phyloP scores from a whole-genome alignment of 441 rosid species.

The Aquilaria agallochum region DNA sequence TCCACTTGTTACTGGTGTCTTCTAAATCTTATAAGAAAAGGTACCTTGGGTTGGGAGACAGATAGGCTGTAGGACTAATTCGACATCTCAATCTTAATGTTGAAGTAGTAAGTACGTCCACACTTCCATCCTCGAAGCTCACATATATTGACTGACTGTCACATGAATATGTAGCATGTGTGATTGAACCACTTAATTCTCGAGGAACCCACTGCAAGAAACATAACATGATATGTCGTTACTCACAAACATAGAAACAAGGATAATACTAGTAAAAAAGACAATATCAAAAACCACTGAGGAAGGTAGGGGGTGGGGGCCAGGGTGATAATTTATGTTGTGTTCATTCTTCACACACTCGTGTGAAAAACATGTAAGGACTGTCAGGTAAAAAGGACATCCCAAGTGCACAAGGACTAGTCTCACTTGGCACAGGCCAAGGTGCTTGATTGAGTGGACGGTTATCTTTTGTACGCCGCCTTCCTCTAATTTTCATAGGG shows the following conservation, averaged over 20 bases:
- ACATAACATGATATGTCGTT: not conserved
- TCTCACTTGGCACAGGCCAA: too few species aligned
- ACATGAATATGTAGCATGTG: slow-evolving; percentile 29
- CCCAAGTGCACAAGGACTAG: too few species aligned
- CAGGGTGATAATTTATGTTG: too few species aligned
- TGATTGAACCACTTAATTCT: slow-evolving; percentile 20
- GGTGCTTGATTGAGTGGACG: too few species aligned
- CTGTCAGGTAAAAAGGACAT: too few species aligned
- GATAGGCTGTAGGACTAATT: slow-evolving; percentile 18
- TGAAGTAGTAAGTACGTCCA: slow-evolving; percentile 21
- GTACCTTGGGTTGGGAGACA: slow-evolving; percentile 12
- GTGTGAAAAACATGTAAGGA: too few species aligned
- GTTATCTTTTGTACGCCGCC: too few species aligned
- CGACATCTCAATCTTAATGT: slow-evolving; percentile 13
- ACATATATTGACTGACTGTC: slow-evolving; percentile 26
- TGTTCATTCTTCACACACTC: too few species aligned
- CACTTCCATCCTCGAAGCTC: slow-evolving; percentile 27
- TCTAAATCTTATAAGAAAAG: not conserved
- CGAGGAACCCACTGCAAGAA: slow-evolving; percentile 24
- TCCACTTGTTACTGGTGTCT: not conserved
- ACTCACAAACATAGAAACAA: too few species aligned
- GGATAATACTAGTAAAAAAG: not conserved
- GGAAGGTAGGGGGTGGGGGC: too few species aligned
- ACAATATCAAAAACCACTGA: too few species aligned
- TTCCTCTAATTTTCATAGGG: too few species aligned